These are phyloP conservation scores for Cadophora luteo-olivacea DNA, from an alignment of 2,329 filamentous ascomycete species.

Conservation along the genomic window DNA sequence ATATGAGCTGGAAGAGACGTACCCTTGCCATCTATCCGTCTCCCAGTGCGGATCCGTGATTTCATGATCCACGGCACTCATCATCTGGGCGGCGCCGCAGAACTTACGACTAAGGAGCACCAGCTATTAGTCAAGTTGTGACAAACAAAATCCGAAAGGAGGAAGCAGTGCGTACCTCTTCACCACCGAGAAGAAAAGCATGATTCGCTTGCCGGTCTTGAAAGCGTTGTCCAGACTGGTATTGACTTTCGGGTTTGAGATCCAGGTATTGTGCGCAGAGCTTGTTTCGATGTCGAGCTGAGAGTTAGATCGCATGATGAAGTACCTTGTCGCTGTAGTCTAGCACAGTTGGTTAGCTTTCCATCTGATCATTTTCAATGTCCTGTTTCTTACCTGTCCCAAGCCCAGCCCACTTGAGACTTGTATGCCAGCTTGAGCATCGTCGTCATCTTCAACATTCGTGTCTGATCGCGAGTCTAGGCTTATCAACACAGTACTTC, in stretches of 20 bases:
- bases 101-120: background rate
- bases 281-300: background rate
- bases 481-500: no score
- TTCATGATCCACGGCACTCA: background rate
- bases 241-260: background rate
- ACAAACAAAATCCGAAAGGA: no score
- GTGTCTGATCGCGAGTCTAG: background rate
- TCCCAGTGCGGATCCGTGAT: background rate
- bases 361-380: no score
- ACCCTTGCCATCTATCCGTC: slow-evolving; percentile 1
- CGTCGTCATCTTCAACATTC: background rate
- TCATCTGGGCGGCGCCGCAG: background rate
- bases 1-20: background rate
- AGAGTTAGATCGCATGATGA: background rate
- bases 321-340: background rate
- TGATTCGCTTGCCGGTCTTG: background rate
- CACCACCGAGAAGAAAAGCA: background rate
- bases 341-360: background rate
- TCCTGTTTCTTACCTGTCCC: background rate
- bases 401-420: background rate
- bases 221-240: slow-evolving; percentile 1
- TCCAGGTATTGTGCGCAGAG: slow-evolving; percentile 2
- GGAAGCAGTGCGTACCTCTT: background rate
- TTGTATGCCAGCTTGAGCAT: background rate
- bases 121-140: no score